Percentiles rank a stretch among this genome's conserved stretches.
These are phyloP conservation scores for Termitomyces sp. DNA, from an alignment of 768 basidiomycete genomes.

Conservation along the genomic window DNA sequence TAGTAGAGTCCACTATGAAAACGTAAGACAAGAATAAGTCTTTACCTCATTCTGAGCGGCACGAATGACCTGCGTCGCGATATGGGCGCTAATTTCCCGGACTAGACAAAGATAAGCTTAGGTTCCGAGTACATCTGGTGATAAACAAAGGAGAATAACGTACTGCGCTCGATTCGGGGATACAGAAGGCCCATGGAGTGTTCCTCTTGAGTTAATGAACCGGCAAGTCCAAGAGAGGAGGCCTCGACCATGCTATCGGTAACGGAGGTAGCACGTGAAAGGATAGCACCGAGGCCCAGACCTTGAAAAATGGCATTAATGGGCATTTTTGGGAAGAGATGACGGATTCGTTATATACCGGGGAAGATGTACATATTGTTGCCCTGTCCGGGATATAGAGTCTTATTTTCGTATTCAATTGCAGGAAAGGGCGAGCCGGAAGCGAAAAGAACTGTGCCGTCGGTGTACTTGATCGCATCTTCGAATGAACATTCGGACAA, in stretches of 20 bases:
- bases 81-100: constrained; percentile 75
- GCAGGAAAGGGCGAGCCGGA: constrained; percentile 83
- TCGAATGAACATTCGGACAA: constrained; percentile 78
- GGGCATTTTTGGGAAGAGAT: not conserved
- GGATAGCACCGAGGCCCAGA: constrained; percentile 75
- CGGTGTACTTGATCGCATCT: constrained; percentile 66
- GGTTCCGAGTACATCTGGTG: constrained; percentile 1
- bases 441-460: constrained; percentile 79
- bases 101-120: constrained; percentile 29
- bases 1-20: not conserved
- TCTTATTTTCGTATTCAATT: constrained; percentile 48
- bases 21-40: not conserved
- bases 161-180: constrained; percentile 74
- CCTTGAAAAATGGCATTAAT: constrained; percentile 34
- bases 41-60: constrained; percentile 72
- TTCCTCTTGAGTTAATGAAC: constrained; percentile 71
- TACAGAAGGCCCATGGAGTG: constrained; percentile 64
- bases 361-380: constrained; percentile 94
- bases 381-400: constrained; percentile 78
- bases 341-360: constrained; percentile 26
- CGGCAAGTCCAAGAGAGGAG: constrained; percentile 73
- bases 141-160: constrained; percentile 10
- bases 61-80: constrained; percentile 73
- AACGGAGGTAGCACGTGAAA: constrained; percentile 61
- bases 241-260: constrained; percentile 91